Evolutionary conservation across 495 filamentous ascomycete genomes (phyloP).

Genomic region (Pyrenopolyporus hunteri): DNA sequence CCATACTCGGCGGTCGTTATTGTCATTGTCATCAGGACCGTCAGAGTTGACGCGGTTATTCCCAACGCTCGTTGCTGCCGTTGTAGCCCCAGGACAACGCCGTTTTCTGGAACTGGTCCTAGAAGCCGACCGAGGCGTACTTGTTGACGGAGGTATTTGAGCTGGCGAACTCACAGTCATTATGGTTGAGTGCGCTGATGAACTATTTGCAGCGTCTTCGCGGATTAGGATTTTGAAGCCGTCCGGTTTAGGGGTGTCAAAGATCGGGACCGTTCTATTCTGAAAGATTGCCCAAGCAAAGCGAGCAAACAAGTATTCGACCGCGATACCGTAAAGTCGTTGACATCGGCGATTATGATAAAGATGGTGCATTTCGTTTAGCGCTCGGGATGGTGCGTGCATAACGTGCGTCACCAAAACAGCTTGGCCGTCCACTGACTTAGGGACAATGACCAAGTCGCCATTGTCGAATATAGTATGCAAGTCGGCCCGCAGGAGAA

Average conservation of each 20-base stretch:
- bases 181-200: too few relatives aligned
- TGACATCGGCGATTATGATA: constrained; percentile 7
- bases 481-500: constrained; percentile 1
- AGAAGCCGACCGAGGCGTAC: too few relatives aligned
- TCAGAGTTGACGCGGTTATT: too few relatives aligned
- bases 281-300: constrained; percentile 19
- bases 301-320: constrained; percentile 5
- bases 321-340: not conserved
- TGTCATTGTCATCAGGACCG: too few relatives aligned
- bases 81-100: too few relatives aligned
- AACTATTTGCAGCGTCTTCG: too few relatives aligned
- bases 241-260: not conserved
- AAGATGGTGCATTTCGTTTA: not conserved
- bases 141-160: too few relatives aligned
- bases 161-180: too few relatives aligned
- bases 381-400: not conserved
- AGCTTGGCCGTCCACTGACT: not conserved
- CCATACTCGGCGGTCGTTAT: too few relatives aligned
- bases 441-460: constrained; percentile 7
- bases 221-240: too few relatives aligned
- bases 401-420: not conserved
- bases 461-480: not conserved
- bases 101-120: too few relatives aligned
- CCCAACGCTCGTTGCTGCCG: too few relatives aligned
- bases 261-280: not conserved